phyloP scores from a whole-genome alignment of 1,284 basidiomycete genomes.

The Ceratobasidium papillatum region DNA sequence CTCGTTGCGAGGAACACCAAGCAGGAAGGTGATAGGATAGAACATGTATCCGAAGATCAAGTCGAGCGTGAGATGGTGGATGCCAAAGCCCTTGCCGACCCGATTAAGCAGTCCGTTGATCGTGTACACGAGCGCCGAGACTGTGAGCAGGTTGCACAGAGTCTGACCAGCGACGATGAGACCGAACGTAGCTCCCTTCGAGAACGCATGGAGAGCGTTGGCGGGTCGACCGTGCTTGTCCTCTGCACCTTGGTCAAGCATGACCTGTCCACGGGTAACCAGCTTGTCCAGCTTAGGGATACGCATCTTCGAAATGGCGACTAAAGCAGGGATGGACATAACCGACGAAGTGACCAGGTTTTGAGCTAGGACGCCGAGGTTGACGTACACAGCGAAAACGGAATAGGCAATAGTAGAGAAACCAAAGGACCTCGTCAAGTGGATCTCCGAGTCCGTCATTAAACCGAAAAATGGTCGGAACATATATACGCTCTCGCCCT shows the following conservation, averaged over 20 bases:
- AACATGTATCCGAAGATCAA: conserved; percentile 86
- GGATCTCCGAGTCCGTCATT: conserved; percentile 90
- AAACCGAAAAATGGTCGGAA: conserved; percentile 85
- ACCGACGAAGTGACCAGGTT: conserved; percentile 90
- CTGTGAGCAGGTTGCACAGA: conserved; percentile 82
- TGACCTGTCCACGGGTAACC: conserved; percentile 80
- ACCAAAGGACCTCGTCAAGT: conserved; percentile 88
- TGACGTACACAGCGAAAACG: conserved; percentile 85
- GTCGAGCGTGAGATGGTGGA: conserved; percentile 82
- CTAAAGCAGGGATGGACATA: conserved; percentile 94
- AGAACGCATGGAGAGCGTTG: conserved; percentile 89
- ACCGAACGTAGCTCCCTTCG: conserved; percentile 86
- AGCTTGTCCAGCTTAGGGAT: conserved; percentile 85
- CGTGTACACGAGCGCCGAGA: conserved; percentile 79
- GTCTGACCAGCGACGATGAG: conserved; percentile 86
- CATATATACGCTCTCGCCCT: conserved; percentile 86
- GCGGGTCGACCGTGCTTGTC: conserved; percentile 64
- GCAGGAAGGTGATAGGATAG: conserved; percentile 86
- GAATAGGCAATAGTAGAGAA: conserved; percentile 93
- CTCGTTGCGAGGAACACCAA: conserved; percentile 73
- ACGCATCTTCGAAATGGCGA: conserved; percentile 88
- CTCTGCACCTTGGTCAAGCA: conserved; percentile 77
- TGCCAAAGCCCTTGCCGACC: conserved; percentile 87
- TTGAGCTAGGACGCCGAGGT: conserved; percentile 76
- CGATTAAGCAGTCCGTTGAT: conserved; percentile 89